Percentiles rank a stretch among this genome's conserved stretches.
These are phyloP conservation scores for Letharia lupina DNA, from an alignment of 495 filamentous ascomycete species.

Conservation along the genomic window DNA sequence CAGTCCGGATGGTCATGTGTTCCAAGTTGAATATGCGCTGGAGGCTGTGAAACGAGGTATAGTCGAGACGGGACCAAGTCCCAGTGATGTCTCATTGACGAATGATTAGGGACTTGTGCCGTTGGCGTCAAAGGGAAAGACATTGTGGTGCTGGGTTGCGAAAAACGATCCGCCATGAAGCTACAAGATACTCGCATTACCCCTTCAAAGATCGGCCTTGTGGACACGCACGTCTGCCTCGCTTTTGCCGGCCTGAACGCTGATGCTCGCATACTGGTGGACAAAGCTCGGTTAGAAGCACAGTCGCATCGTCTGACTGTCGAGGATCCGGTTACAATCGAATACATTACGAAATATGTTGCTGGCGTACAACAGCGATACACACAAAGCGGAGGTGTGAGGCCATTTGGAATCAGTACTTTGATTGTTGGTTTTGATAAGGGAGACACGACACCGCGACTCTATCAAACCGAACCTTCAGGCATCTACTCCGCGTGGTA, in stretches of 20 bases:
- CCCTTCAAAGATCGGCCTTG: conserved; percentile 89
- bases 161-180: conserved; percentile 98
- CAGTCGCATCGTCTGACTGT: conserved; percentile 97
- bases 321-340: conserved; percentile 92
- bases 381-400: conserved; percentile 93
- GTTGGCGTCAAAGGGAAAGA: conserved; percentile 93
- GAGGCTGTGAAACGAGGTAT: conserved; percentile 97
- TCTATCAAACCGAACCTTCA: conserved; percentile 97
- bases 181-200: conserved; percentile 99
- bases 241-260: conserved; percentile 96
- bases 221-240: conserved; percentile 92
- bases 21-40: conserved; percentile 98
- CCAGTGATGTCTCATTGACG: conserved; percentile 5
- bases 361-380: conserved; percentile 97
- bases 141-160: conserved; percentile 92
- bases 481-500: conserved; percentile 98
- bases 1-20: conserved; percentile 97
- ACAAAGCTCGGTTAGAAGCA: conserved; percentile 93
- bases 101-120: conserved; percentile 74
- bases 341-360: conserved; percentile 98
- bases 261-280: conserved; percentile 92
- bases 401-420: conserved; percentile 96
- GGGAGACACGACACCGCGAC: conserved; percentile 70
- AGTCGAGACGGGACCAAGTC: not conserved
- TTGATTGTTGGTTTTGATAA: conserved; percentile 95